Base-by-base conservation (phyloP, 768 basidiomycete species). In the Serendipita sp. region DNA sequence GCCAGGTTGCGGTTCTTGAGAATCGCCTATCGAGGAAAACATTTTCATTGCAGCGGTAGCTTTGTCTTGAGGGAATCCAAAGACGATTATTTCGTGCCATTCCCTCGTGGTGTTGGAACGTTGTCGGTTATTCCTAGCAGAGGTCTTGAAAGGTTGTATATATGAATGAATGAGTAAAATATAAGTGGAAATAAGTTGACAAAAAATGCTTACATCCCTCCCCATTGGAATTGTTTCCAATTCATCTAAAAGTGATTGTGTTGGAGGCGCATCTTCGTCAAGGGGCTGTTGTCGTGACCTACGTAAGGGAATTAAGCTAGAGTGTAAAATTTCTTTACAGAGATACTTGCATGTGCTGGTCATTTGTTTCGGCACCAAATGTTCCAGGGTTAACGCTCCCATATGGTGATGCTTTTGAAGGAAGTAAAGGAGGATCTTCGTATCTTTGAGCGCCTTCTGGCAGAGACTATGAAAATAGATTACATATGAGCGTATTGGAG, bases 11-110 rank as follows among this genome's bases (percentile, higher is more conserved):
- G 86, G 78, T 16, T 86, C 86, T 2, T 86, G 85, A 38, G 84
- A 75, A 13, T 82, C 81, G 5, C 88, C 89, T 7, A 72, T 67
- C 16, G 69, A 66, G 3, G 71, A 48, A 24, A 94, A 74, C 48
- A 69, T 65, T 15, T 69, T 64, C 64, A 71, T 64, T 34, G 74
- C 64, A 15, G 84, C 71, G 63, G 80, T 83, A 72, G 86, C 88
- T 70, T 84, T 84, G 73, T 92, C 88, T 37, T 83, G 77, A 3
- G 92, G 90, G 71, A 92, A 94, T n/a, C 92, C 92, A 67, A 91
- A 94, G 63, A 94, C 83, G 70, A 92, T 78, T 41, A 94, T 78
- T 70, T 86, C 86, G 56, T 60, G 56, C 56, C 11, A 60, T 18
- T 60, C 56, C n/a, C 35, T 60, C 16, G 18, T 60, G 28, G 56